Base-by-base conservation (phyloP, 768 basidiomycete genomes). In the Pleurotus eryngii region DNA sequence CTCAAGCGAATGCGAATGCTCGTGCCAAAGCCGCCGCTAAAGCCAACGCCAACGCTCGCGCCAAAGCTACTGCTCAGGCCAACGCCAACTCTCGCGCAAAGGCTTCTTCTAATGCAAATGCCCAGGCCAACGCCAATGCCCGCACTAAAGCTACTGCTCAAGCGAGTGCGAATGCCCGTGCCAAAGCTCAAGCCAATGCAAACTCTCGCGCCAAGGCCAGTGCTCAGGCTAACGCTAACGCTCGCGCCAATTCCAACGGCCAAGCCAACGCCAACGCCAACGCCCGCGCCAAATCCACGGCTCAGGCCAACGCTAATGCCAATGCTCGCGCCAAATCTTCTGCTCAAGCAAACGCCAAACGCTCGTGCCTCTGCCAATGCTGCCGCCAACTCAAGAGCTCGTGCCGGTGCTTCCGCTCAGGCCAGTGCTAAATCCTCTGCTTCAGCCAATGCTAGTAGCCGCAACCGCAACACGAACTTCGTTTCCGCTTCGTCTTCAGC, bases 391-490 rank as follows among this genome's bases (percentile, higher is more conserved):
- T 35, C 30, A 35, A 35, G 30, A 35, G 30, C 30, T 35, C 30
- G 30, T 2, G 30, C 30, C 11, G 30, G 30, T 35, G 30, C 30
- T 35, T 35, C 30, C 1, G 30, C 30, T 9, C 30, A 35, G 9
- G 30, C 30, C 30, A 35, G 30, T 9, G 30, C 30, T 11, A 35
- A 35, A 35, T 35, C 30, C 9, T 35, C 30, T 35, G 30, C 30
- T 8, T 35, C 42, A 4, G 9, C n/a, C 15, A 45, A 45, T 15
- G 42, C 20, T 17, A 11, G 20, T 24, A 15, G n/a, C 39, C 12
- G 17, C 51, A 54, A 42, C 51, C 51, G 51, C 38, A 54, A 54
- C n/a, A 40, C 51, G 35, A 54, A 54, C 51, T 39, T 42, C 9
- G 51, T 54, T 15, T 54, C 51, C 15, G 51, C 51, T 38, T 54